Conservation (phyloP, 148 eudicot species). For the Beta vulgaris region DNA sequence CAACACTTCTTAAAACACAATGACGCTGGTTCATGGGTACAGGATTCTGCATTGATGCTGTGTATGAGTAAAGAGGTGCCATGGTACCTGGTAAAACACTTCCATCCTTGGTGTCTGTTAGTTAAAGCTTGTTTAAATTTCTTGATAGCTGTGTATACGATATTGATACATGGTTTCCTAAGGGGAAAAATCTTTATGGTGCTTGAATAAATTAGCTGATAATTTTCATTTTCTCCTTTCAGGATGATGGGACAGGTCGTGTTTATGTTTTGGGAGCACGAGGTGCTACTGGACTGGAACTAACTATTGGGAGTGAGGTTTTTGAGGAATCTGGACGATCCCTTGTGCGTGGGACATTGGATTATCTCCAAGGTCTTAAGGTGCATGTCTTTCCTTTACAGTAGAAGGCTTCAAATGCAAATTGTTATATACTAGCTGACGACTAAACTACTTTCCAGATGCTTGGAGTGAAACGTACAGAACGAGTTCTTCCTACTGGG, state of each 20-base stretch:
- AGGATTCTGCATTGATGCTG: slow-evolving; percentile 90
- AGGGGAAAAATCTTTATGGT: neutral
- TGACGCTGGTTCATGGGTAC: slow-evolving; percentile 99
- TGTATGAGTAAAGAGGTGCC: slow-evolving; percentile 91
- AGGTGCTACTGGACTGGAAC: slow-evolving; percentile 80
- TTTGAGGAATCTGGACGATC: slow-evolving; percentile 93
- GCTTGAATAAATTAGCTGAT: slow-evolving; percentile 2
- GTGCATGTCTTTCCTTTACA: slow-evolving; percentile 29
- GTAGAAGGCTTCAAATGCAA: slow-evolving; percentile 4
- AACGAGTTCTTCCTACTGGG: slow-evolving; percentile 94
- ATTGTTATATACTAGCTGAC: slow-evolving; percentile 17
- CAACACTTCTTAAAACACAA: slow-evolving; percentile 95
- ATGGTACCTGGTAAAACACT: slow-evolving; percentile 79
- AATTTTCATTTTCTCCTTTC: neutral
- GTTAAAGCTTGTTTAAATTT: neutral
- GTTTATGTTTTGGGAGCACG: slow-evolving; percentile 81
- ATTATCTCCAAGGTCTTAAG: slow-evolving; percentile 93
- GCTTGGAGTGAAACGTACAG: slow-evolving; percentile 95
- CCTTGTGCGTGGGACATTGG: slow-evolving; percentile 82
- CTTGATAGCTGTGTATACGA: neutral
- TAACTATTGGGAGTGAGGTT: slow-evolving; percentile 89
- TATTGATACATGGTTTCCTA: neutral
- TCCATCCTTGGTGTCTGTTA: neutral
- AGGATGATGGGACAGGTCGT: slow-evolving; percentile 97
- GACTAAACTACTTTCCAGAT: slow-evolving; percentile 47